Evolutionary conservation across 2,329 filamentous ascomycete genomes (phyloP).

Genomic region (Aureobasidium sp.): DNA sequence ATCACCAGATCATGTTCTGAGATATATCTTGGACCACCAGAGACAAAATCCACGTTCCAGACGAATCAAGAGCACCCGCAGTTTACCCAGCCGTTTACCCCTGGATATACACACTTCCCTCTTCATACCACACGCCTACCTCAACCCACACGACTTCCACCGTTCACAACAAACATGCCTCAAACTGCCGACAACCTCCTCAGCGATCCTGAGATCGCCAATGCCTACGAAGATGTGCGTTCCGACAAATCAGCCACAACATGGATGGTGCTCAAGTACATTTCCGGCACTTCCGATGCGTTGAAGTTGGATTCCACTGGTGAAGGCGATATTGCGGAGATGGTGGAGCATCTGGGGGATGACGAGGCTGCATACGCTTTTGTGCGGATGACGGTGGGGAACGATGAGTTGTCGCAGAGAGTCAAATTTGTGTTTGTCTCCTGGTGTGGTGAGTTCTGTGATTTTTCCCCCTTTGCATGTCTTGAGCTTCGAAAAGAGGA

Average conservation of each 20-base stretch:
- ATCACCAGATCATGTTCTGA: not conserved
- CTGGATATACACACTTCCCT: conserved; percentile 6
- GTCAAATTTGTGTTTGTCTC: conserved; percentile 13
- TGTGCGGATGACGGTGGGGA: conserved; percentile 9
- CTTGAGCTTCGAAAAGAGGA: not conserved
- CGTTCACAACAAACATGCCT: not conserved
- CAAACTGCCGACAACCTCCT: conserved; percentile 12
- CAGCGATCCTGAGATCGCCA: conserved; percentile 13
- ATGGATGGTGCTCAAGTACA: conserved; percentile 14
- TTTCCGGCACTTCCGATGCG: conserved; percentile 8
- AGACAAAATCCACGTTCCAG: not conserved
- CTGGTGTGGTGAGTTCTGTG: conserved; percentile 6
- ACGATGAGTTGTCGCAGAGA: conserved; percentile 2
- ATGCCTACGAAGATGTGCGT: conserved; percentile 9
- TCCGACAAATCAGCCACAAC: conserved; percentile 9
- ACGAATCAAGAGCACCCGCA: not conserved
- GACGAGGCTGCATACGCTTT: conserved; percentile 12
- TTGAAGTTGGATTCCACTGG: conserved; percentile 10
- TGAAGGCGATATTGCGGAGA: not conserved
- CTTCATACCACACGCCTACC: not conserved
- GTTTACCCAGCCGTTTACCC: conserved; percentile 9
- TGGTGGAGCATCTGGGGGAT: conserved; percentile 1
- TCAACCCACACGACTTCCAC: not conserved
- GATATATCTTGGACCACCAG: not conserved
- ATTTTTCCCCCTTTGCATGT: not conserved